Conservation (phyloP, 2,329 filamentous ascomycete genomes). For the Sordariomycetes sp. region DNA sequence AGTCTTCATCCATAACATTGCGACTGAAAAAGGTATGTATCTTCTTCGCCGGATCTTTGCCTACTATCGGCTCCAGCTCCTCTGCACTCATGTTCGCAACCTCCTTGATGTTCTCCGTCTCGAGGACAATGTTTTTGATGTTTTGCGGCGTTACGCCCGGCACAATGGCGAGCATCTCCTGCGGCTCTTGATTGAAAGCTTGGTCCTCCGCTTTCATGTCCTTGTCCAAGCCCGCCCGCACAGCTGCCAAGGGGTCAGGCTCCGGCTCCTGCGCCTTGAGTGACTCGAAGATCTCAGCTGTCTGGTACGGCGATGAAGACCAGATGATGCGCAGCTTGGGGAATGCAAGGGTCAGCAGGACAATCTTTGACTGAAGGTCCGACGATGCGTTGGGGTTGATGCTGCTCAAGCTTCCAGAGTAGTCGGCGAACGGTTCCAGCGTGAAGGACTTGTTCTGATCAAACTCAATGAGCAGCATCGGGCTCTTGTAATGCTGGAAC, state of each 20-base stretch:
- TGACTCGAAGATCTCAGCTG: conserved; percentile 91
- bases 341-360: conserved; percentile 86
- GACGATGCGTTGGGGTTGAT: conserved; percentile 51
- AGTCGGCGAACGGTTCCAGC: conserved; percentile 69
- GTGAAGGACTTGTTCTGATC: conserved; percentile 97
- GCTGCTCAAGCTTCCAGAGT: conserved; percentile 51
- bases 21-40: conserved; percentile 75
- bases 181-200: conserved; percentile 73
- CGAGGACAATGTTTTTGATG: conserved; percentile 60
- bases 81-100: conserved; percentile 77
- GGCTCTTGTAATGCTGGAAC: conserved; percentile 82
- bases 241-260: conserved; percentile 81
- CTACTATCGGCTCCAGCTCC: conserved; percentile 66
- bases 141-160: conserved; percentile 79
- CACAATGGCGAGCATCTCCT: conserved; percentile 81
- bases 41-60: conserved; percentile 65
- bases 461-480: conserved; percentile 94
- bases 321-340: conserved; percentile 86
- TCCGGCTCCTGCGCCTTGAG: conserved; percentile 85
- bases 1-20: conserved; percentile 45
- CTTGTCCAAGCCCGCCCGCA: conserved; percentile 63
- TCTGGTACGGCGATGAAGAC: conserved; percentile 89
- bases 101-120: conserved; percentile 68
- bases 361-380: conserved; percentile 85
- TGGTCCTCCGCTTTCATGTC: conserved; percentile 53